Base-by-base conservation (phyloP, 2,329 filamentous ascomycete species). In the Mariannaea sp. region DNA sequence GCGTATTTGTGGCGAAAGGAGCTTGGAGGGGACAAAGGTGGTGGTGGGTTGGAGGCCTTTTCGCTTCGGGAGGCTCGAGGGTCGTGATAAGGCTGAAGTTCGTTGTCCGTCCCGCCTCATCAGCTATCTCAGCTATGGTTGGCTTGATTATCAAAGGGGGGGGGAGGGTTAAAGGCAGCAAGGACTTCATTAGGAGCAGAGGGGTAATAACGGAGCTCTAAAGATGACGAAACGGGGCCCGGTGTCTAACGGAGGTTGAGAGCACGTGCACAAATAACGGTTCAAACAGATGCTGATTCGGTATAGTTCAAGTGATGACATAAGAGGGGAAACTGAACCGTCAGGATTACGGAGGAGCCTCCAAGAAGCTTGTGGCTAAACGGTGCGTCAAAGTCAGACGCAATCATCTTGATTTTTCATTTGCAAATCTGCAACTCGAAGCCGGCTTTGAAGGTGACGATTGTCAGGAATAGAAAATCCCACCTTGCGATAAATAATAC, bases 21-120 rank as follows among this genome's bases (percentile, higher is more conserved):
- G n/a, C n/a, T n/a, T n/a, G n/a, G n/a, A n/a, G 36, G 33, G 27
- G 32, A 32, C 9, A 14, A 27, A 43, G 35, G 40, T 27, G 29
- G 19, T 40, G 46, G 24, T 17, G 7, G 8, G 33, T n/a, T 20
- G 19, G 19, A 38, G 10, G 17, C 9, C 5, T 19, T 26, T 16
- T 40, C 35, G 40, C 30, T 45, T 14, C 48, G 50, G 16, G 24
- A 24, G 42, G 47, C 49, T 54, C 36, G 53, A 53, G 46, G n/a
- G 63, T 65, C 49, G 60, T 64, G 64, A 59, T 65, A 64, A 66
- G 64, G 64, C 64, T 66, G 64, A 61, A 49, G 56, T 61, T 59
- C 55, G 45, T 26, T 42, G 33, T 36, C 46, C 36, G 51, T 49
- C 41, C 40, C 51, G 40, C 51, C 42, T 49, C 41, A 50, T 43